Conservation (phyloP, 768 basidiomycete genomes). For the Rhodotorula kratochvilovae region DNA sequence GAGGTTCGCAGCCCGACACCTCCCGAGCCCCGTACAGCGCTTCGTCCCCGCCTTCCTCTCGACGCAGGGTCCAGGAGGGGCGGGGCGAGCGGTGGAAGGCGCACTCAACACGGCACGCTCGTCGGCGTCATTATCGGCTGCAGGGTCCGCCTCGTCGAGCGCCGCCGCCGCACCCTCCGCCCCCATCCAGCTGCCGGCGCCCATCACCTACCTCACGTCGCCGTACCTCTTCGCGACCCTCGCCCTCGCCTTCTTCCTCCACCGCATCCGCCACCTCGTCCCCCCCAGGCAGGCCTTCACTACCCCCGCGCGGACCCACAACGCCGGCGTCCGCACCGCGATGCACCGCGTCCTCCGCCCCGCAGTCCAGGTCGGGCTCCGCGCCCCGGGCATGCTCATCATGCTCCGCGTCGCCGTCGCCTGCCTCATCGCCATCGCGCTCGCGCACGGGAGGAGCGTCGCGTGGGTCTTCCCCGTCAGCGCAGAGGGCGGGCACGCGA, state of each 20-base stretch:
- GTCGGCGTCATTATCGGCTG: too few relatives aligned
- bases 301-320: neutral
- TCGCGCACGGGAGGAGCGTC: neutral
- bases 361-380: slow-evolving; percentile 5
- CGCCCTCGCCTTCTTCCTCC: slow-evolving; percentile 31
- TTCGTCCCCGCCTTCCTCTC: neutral
- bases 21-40: neutral
- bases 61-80: too few relatives aligned
- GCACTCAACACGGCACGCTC: too few relatives aligned
- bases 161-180: neutral
- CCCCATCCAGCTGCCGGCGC: neutral
- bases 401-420: neutral
- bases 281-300: slow-evolving; percentile 2
- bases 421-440: neutral
- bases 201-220: slow-evolving; percentile 23
- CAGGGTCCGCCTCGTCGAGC: too few relatives aligned
- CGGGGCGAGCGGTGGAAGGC: too few relatives aligned
- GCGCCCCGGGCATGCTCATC: slow-evolving; percentile 9
- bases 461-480: neutral
- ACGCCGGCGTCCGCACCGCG: neutral
- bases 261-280: slow-evolving; percentile 35
- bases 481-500: neutral
- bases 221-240: slow-evolving; percentile 27
- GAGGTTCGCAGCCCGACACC: neutral
- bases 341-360: neutral